Base-by-base conservation (phyloP, 768 basidiomycete genomes). In the Lactarius sp. region DNA sequence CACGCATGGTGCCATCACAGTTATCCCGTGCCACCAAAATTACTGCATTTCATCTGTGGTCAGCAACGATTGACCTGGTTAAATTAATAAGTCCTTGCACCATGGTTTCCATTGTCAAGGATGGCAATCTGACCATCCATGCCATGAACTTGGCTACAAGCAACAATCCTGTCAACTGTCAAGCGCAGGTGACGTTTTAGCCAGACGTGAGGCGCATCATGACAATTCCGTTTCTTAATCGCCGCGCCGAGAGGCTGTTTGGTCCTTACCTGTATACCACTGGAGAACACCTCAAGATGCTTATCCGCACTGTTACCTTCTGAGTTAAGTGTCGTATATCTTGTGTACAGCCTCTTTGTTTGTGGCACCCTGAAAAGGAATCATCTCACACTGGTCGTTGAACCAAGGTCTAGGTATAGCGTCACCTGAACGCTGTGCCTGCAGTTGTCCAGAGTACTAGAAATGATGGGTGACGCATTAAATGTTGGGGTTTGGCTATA, bases 61-160 rank as follows among this genome's bases (percentile, higher is more conserved):
- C 27, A 27, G 27, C 27, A 27, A 27, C 27, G 27, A 27, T 27
- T 27, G 27, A 27, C 27, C 27, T 27, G 27, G 27, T 2, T 33
- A 33, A 20, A 12, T 55, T 22, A 37, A 55, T 49, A 13, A 52
- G 13, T 27, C 37, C 37, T 68, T 72, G 57, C 60, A 79, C 80
- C 82, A 70, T 87, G 86, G 72, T 88, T 88, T 31, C 87, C 87
- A 67, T 85, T 89, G 8, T 87, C 88, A 20, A 80, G 77, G 63
- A 90, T 88, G 16, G 80, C 82, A 51, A 88, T 80, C 66, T 79
- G 75, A 68, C 83, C 83, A 70, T 89, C 88, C 62, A 87, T 79
- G 81, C 77, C 75, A 86, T 86, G 70, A 88, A 77, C 71, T 88
- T 87, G 70, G 87, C 80, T 79, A 62, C 18, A 22, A 12, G 12